phyloP scores from a whole-genome alignment of 2,329 filamentous ascomycete species.

The Cytospora leucostoma region DNA sequence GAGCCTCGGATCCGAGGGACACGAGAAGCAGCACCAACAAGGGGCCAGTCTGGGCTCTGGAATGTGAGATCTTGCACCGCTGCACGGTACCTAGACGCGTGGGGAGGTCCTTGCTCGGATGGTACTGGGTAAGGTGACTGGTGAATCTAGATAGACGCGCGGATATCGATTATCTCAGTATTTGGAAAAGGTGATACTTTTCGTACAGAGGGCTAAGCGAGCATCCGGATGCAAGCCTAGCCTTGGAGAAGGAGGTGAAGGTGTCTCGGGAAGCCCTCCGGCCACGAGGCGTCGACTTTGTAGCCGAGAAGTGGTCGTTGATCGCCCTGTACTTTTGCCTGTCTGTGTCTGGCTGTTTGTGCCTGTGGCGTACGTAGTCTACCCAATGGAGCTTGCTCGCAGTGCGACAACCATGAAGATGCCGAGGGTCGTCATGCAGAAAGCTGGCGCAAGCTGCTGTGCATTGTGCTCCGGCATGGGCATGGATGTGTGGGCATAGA shows the following conservation, averaged over 20 bases:
- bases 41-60: constrained; percentile 6
- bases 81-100: constrained; percentile 6
- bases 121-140: constrained; percentile 19
- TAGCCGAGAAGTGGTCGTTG: constrained; percentile 12
- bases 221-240: constrained; percentile 22
- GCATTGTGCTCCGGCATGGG: not conserved
- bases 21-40: constrained; percentile 8
- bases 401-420: too few species aligned
- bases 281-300: constrained; percentile 27
- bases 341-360: not conserved
- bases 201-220: constrained; percentile 14
- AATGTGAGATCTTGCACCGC: constrained; percentile 15
- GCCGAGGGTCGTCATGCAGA: not conserved
- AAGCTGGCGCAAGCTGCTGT: constrained; percentile 8
- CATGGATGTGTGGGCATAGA: not conserved
- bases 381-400: too few species aligned
- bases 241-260: constrained; percentile 10
- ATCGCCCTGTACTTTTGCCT: not conserved
- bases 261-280: constrained; percentile 26
- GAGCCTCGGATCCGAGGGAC: constrained; percentile 28
- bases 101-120: constrained; percentile 10
- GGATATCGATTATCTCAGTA: constrained; percentile 18
- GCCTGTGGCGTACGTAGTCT: not conserved
- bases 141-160: constrained; percentile 6
- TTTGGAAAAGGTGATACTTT: constrained; percentile 4